Conservation (phyloP, 176 grass and related monocot genomes). For the Zea mays region Zm-B73-REFERENCE-NAM-5.0 NC_050098.1:233489501-233490000, state of each 20-base stretch:
- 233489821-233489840: background rate
- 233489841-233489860: constrained; percentile 22
- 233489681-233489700: constrained; percentile 5
- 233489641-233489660: background rate
- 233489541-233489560: background rate
- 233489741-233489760: constrained; percentile 8
- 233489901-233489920: constrained; percentile 25
- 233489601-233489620: constrained; percentile 11
- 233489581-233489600: background rate
- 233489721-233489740: background rate
- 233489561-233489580: background rate
- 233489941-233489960: constrained; percentile 3
- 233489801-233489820: background rate
- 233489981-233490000: constrained; percentile 25
- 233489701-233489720: constrained; percentile 1
- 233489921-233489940: constrained; percentile 1
- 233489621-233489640: background rate
- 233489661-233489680: background rate
- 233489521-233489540: constrained; percentile 16
- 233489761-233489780: background rate
- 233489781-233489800: background rate
- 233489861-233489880: constrained; percentile 13
- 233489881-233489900: constrained; percentile 14
- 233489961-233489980: constrained; percentile 18
- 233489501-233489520: constrained; percentile 26